These are phyloP conservation scores for Eutrema japonicum DNA, from an alignment of 345 rosid species.

Conservation along the genomic window DNA sequence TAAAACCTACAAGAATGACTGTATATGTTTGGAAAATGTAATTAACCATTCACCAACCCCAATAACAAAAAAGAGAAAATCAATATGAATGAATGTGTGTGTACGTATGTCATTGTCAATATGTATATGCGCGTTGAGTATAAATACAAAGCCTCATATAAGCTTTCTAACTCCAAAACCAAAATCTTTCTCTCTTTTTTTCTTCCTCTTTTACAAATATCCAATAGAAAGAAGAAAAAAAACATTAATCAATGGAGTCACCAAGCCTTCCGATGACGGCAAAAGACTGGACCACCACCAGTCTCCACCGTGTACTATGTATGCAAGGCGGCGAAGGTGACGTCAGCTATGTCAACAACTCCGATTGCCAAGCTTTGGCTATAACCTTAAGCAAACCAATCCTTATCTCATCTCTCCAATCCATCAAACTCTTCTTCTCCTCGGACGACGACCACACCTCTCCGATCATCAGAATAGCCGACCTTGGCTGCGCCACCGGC, in stretches of 20 bases:
- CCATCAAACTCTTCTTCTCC: constrained; percentile 44
- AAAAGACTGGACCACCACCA: constrained; percentile 40
- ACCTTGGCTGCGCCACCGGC: constrained; percentile 68
- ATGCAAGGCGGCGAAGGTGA: constrained; percentile 70
- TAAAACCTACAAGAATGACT: constrained; percentile 10
- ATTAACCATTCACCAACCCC: constrained; percentile 20
- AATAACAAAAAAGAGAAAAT: not conserved
- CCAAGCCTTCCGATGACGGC: constrained; percentile 38
- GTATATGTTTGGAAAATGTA: not conserved
- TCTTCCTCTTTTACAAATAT: not conserved
- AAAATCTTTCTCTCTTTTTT: not conserved
- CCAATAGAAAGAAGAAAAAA: not conserved
- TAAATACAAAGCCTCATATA: constrained; percentile 27
- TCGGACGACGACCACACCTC: not conserved
- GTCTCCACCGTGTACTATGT: constrained; percentile 53
- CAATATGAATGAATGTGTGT: constrained; percentile 11
- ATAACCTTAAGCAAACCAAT: constrained; percentile 57
- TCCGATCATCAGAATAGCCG: constrained; percentile 53
- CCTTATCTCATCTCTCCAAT: constrained; percentile 52
- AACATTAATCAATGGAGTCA: constrained; percentile 37
- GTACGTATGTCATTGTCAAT: constrained; percentile 17
- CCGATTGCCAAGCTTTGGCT: constrained; percentile 57
- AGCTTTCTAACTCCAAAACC: not conserved
- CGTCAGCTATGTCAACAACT: constrained; percentile 62
- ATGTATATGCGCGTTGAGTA: constrained; percentile 25